Evolutionary conservation across 2,329 filamentous ascomycete species (phyloP).

Genomic region (Monilinia vaccinii-corymbosi): DNA sequence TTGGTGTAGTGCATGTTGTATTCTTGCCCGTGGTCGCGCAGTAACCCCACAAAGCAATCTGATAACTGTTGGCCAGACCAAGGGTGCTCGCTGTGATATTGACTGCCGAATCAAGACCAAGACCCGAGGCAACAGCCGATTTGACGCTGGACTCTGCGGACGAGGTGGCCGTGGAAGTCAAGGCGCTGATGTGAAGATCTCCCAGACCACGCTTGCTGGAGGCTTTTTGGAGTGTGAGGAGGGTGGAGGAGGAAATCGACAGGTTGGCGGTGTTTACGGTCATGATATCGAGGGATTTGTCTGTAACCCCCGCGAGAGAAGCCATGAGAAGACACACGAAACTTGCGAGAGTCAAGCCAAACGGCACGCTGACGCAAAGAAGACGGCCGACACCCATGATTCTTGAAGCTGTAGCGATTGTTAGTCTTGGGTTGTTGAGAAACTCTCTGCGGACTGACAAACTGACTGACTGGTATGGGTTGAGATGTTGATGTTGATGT

Average conservation of each 20-base stretch:
- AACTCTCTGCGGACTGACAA: neutral
- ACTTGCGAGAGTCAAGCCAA: slow-evolving; percentile 68
- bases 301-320: slow-evolving; percentile 45
- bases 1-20: slow-evolving; percentile 58
- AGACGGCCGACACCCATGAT: slow-evolving; percentile 66
- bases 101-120: slow-evolving; percentile 2
- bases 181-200: slow-evolving; percentile 20
- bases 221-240: slow-evolving; percentile 18
- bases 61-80: slow-evolving; percentile 61
- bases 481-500: slow-evolving; percentile 10
- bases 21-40: slow-evolving; percentile 49
- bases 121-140: slow-evolving; percentile 12
- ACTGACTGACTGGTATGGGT: slow-evolving; percentile 5
- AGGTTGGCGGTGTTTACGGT: slow-evolving; percentile 55
- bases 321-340: slow-evolving; percentile 59
- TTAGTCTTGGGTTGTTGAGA: slow-evolving; percentile 9
- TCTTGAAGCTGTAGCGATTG: slow-evolving; percentile 18
- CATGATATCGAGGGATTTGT: slow-evolving; percentile 50
- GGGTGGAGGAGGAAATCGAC: slow-evolving; percentile 23
- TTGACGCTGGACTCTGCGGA: slow-evolving; percentile 43
- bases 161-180: slow-evolving; percentile 24
- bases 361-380: slow-evolving; percentile 80
- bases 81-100: slow-evolving; percentile 51
- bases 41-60: slow-evolving; percentile 79
- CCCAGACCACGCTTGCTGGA: slow-evolving; percentile 10